phyloP scores from a whole-genome alignment of 257 asterid genomes.

The Solanum medicagineum region DNA sequence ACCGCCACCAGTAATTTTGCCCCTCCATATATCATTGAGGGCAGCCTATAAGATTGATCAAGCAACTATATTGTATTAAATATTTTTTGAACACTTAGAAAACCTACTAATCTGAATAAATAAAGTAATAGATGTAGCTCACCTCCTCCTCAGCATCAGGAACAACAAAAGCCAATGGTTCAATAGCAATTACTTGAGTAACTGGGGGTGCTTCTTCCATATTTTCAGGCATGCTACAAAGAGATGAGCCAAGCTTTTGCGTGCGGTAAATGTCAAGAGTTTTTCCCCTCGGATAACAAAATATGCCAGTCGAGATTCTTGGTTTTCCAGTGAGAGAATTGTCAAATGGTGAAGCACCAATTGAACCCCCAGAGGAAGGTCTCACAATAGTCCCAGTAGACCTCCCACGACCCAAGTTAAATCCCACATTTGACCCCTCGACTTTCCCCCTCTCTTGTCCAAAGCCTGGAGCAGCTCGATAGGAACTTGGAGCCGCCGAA shows the following conservation, averaged over 20 bases:
- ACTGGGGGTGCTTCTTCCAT: slow-evolving; percentile 61
- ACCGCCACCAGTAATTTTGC: slow-evolving; percentile 62
- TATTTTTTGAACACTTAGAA: not conserved
- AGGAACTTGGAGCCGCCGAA: slow-evolving; percentile 42
- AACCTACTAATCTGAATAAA: not conserved
- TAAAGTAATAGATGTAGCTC: slow-evolving; percentile 6
- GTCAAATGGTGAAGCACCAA: slow-evolving; percentile 40
- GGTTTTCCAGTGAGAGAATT: slow-evolving; percentile 41
- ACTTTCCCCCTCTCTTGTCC: slow-evolving; percentile 70
- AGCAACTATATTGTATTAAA: not conserved
- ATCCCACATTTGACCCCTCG: slow-evolving; percentile 73
- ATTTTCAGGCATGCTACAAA: slow-evolving; percentile 32
- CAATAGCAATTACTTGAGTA: slow-evolving; percentile 36
- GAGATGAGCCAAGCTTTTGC: slow-evolving; percentile 42
- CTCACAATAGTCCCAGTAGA: slow-evolving; percentile 33
- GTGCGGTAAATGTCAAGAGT: slow-evolving; percentile 83
- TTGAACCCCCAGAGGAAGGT: slow-evolving; percentile 36
- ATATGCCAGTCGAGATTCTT: slow-evolving; percentile 11
- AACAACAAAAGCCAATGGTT: slow-evolving; percentile 80
- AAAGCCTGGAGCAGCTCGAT: slow-evolving; percentile 97
- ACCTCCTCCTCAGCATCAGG: slow-evolving; percentile 89
- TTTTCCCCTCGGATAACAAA: slow-evolving; percentile 83
- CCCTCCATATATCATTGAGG: slow-evolving; percentile 64
- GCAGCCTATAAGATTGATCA: slow-evolving; percentile 33
- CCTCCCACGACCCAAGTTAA: slow-evolving; percentile 89